Percentiles rank a stretch among this genome's conserved stretches.
phyloP scores from a whole-genome alignment of 352 stramenopile genomes.

The Globisporangium paroecandrum region DNA sequence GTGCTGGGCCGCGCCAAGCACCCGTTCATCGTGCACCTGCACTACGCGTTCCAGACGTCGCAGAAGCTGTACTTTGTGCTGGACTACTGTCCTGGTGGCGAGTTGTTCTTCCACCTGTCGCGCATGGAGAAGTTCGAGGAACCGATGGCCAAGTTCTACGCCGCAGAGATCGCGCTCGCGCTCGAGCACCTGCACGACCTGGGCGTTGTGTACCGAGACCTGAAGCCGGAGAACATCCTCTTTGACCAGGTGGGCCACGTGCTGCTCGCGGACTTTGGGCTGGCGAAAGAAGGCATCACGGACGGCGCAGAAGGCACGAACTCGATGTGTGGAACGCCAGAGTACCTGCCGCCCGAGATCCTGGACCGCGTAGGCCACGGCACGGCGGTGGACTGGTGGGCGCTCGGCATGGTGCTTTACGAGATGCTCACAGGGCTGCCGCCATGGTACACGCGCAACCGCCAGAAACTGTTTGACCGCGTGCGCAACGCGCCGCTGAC shows the following conservation, averaged over 20 bases:
- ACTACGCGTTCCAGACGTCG: conserved; percentile 90
- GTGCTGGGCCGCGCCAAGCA: conserved; percentile 87
- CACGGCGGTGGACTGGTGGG: conserved; percentile 92
- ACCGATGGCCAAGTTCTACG: conserved; percentile 88
- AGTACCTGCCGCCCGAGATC: conserved; percentile 93
- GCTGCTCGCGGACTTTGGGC: conserved; percentile 82
- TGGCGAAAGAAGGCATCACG: conserved; percentile 85
- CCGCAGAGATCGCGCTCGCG: conserved; percentile 87
- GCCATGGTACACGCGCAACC: conserved; percentile 92
- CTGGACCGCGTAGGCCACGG: conserved; percentile 86
- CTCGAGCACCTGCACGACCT: conserved; percentile 87
- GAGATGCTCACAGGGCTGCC: conserved; percentile 92
- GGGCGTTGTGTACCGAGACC: conserved; percentile 86
- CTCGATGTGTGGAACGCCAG: conserved; percentile 88
- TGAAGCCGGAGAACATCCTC: conserved; percentile 88
- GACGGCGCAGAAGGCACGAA: conserved; percentile 82
- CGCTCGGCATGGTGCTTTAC: conserved; percentile 91
- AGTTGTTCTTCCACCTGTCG: conserved; percentile 90
- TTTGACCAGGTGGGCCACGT: conserved; percentile 77
- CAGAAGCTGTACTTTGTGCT: conserved; percentile 91
- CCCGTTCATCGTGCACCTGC: conserved; percentile 89
- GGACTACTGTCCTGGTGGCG: conserved; percentile 89
- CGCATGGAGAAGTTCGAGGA: conserved; percentile 89
- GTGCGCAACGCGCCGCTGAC: conserved; percentile 84
- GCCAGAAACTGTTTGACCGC: conserved; percentile 91